These are phyloP conservation scores for Microsporum audouinii DNA, from an alignment of 2,329 filamentous ascomycete species.

Conservation along the genomic window DNA sequence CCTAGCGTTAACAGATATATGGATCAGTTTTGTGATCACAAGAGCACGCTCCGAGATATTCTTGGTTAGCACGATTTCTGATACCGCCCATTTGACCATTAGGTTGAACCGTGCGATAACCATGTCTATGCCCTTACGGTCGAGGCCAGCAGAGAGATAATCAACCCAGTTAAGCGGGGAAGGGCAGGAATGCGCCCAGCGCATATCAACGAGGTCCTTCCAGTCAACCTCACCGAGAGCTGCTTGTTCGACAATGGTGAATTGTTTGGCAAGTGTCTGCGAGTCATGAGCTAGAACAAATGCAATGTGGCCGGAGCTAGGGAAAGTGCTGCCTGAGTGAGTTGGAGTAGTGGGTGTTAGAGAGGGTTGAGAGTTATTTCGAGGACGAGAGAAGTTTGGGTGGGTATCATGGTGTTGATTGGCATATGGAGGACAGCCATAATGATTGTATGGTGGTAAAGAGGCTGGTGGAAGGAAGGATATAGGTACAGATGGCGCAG, in stretches of 20 bases:
- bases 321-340: neutral
- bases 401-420: constrained; percentile 30
- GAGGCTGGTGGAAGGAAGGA: neutral
- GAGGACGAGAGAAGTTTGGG: constrained; percentile 22
- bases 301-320: constrained; percentile 39
- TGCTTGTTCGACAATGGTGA: constrained; percentile 55
- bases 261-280: constrained; percentile 49
- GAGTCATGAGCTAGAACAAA: constrained; percentile 55
- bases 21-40: constrained; percentile 52
- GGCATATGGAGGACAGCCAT: constrained; percentile 27
- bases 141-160: constrained; percentile 42
- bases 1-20: constrained; percentile 49
- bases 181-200: constrained; percentile 47
- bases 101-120: constrained; percentile 57
- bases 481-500: constrained; percentile 23
- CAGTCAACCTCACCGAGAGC: constrained; percentile 56
- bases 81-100: constrained; percentile 55
- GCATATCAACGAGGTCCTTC: constrained; percentile 54
- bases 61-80: constrained; percentile 50
- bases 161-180: constrained; percentile 49
- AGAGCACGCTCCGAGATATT: constrained; percentile 47
- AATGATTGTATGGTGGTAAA: neutral
- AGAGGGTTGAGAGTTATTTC: neutral
- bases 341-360: neutral
- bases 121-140: constrained; percentile 49